Base-by-base conservation (phyloP, 2,329 filamentous ascomycete genomes). In the Penicillium capsulatum region DNA sequence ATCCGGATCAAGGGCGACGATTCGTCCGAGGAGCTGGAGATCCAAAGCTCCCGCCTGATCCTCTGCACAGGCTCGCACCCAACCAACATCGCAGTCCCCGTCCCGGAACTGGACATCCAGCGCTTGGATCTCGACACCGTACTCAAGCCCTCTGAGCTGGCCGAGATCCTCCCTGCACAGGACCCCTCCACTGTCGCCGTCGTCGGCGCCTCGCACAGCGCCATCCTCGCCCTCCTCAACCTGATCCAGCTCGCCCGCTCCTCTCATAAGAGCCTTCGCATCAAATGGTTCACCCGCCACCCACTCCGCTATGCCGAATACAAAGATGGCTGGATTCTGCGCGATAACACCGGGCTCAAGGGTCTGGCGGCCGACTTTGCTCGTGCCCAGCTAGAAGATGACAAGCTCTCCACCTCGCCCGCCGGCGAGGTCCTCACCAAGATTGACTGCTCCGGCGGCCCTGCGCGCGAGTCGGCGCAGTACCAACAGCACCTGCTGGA, bases 281-380 rank as follows among this genome's bases (percentile, higher is more conserved):
- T 82, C 38, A 76, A 75, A 51, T 83, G 79, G 79, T 80, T 83
- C 60, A 79, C 67, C 19, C 70, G 80, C n/a, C 74, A 79, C 49
- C 61, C 70, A 1, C 68, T 83, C 7, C 74, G 76, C 16, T 83
- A 83, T 47, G 80, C 80, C 11, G 73, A 77, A 51, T 76, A 74
- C 56, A 76, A 70, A 61, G 77, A 80, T 45, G 77, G 75, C 41
- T 82, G 79, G 77, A 81, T 82, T 43, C 60, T 80, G 17, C 72
- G 76, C 38, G 80, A 83, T 54, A 83, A 82, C 59, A 83, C 79
- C 0, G 80, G 80, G 3, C 67, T 83, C 17, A 83, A 83, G 58
- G 79, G 80, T 14, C 66, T 71, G 26, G 78, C 77, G 0, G 79
- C 79, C 0, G 65, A 70, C 4, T 83, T 79, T 67, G 80, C 80